Base-by-base conservation (phyloP, 2,329 filamentous ascomycete species). In the Raffaelea arxii region DNA sequence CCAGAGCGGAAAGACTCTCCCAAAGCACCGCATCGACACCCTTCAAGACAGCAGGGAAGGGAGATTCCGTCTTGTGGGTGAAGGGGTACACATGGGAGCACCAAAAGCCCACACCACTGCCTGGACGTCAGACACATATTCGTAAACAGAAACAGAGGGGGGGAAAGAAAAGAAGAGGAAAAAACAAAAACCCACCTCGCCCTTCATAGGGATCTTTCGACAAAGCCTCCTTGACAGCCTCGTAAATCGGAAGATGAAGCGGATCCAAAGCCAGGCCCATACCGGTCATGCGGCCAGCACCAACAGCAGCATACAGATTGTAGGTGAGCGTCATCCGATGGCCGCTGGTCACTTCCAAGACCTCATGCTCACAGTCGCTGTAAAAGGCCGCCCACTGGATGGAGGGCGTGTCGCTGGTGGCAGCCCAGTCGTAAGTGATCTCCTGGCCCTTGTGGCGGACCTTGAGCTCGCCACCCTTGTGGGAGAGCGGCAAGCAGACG, bases 291-390 rank as follows among this genome's bases (percentile, higher is more conserved):
- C n/a, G 22, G 7, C 38, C 38, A 4, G 4, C 3, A n/a, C 38
- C 38, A 16, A 6, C 6, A 24, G 22, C 24, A 10, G 35, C 36
- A 18, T 67, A 78, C 2, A 82, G 60, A 48, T 80, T 80, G 59
- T 82, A 81, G 0, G 76, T 81, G 21, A 82, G 56, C 0, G 74
- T 80, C 16, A 82, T 50, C 0, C 74, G 70, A 47, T 80, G 65
- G 0, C 77, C 76, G 1, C 59, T 52, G 0, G 60, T 71, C 6
- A 82, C 67, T 14, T 70, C 64, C 0, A 68, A 53, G 2, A 77
- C 67, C 50, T 77, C 70, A 45, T 77, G 73, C 49, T 75, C 67
- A 51, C 70, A 75, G 54, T 75, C 70, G 46, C 65, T 61, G 49
- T 73, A 73, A n/a, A 38, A 44, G 0, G 74, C 72, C 0, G 70